These are phyloP conservation scores for Leccinum broughii DNA, from an alignment of 768 basidiomycete genomes.

Conservation along the genomic window DNA sequence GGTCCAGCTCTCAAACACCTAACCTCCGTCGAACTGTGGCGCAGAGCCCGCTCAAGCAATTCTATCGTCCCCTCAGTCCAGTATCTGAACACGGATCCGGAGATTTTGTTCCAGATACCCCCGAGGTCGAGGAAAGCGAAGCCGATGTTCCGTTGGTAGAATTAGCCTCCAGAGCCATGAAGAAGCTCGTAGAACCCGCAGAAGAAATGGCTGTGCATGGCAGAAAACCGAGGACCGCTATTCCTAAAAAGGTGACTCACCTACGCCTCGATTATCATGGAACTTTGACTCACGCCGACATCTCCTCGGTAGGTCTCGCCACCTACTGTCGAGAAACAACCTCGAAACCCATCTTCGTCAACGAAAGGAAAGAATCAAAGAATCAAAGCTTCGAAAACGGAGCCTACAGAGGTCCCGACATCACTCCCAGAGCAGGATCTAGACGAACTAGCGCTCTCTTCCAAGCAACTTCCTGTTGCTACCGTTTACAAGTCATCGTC, in stretches of 20 bases:
- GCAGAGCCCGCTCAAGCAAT: constrained; percentile 17
- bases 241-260: constrained; percentile 20
- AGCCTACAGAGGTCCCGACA: constrained; percentile 49
- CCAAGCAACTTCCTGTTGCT: constrained; percentile 9
- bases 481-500: not conserved
- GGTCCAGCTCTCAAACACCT: constrained; percentile 16
- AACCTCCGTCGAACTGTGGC: constrained; percentile 1
- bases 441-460: constrained; percentile 12
- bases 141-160: constrained; percentile 45
- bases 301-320: constrained; percentile 5
- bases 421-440: constrained; percentile 59
- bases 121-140: constrained; percentile 34
- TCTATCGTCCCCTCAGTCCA: constrained; percentile 25
- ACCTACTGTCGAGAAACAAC: constrained; percentile 5
- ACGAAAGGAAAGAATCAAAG: constrained; percentile 13
- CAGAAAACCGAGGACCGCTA: constrained; percentile 9
- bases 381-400: constrained; percentile 21
- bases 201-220: not conserved
- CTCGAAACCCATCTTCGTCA: constrained; percentile 11
- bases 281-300: not conserved
- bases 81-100: constrained; percentile 22
- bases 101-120: constrained; percentile 31
- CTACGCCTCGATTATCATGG: not conserved
- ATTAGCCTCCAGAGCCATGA: constrained; percentile 22
- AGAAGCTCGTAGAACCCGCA: constrained; percentile 1